A percentile compares a stretch with the other conserved stretches of the same genome.
Evolutionary conservation across 2,329 filamentous ascomycete genomes (phyloP).

Genomic region (Stachybotrys elegans): DNA sequence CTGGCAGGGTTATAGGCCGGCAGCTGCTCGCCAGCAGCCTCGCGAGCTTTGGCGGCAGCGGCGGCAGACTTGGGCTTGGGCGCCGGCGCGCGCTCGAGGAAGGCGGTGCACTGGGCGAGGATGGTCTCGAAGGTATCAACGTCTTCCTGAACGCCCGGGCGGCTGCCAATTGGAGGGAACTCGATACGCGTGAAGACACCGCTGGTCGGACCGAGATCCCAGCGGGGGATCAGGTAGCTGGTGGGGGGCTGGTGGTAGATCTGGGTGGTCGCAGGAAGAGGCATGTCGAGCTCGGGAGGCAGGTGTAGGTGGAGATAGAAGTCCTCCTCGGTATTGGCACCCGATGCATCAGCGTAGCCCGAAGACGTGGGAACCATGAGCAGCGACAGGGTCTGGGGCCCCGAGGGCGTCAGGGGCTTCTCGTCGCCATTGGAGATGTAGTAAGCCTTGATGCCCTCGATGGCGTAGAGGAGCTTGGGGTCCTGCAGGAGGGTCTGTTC

Average conservation of each 20-base stretch:
- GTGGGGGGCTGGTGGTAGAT: conserved; percentile 93
- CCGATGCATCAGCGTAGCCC: conserved; percentile 53
- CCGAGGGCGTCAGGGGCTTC: conserved; percentile 73
- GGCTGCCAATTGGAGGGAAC: conserved; percentile 70
- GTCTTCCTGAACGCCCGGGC: conserved; percentile 78
- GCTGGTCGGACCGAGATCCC: conserved; percentile 84
- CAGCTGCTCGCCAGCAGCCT: conserved; percentile 37
- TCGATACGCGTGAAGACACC: conserved; percentile 92
- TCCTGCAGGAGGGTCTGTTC: conserved; percentile 30
- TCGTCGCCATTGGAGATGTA: conserved; percentile 87
- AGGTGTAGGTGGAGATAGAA: conserved; percentile 96
- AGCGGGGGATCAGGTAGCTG: conserved; percentile 91
- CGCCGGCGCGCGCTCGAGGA: conserved; percentile 76
- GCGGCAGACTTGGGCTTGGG: conserved; percentile 33
- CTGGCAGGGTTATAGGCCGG: conserved; percentile 75
- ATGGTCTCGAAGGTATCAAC: conserved; percentile 97
- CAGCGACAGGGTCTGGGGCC: conserved; percentile 85
- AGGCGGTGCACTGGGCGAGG: conserved; percentile 93
- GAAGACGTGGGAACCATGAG: conserved; percentile 93
- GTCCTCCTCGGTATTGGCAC: conserved; percentile 68
- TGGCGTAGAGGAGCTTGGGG: conserved; percentile 62
- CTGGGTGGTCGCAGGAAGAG: conserved; percentile 90
- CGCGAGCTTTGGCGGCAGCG: conserved; percentile 33
- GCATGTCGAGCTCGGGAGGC: conserved; percentile 88
- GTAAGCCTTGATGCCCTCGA: conserved; percentile 85